These are phyloP conservation scores for Malassezia psittaci DNA, from an alignment of 1,284 basidiomycete genomes.

Conservation along the genomic window DNA sequence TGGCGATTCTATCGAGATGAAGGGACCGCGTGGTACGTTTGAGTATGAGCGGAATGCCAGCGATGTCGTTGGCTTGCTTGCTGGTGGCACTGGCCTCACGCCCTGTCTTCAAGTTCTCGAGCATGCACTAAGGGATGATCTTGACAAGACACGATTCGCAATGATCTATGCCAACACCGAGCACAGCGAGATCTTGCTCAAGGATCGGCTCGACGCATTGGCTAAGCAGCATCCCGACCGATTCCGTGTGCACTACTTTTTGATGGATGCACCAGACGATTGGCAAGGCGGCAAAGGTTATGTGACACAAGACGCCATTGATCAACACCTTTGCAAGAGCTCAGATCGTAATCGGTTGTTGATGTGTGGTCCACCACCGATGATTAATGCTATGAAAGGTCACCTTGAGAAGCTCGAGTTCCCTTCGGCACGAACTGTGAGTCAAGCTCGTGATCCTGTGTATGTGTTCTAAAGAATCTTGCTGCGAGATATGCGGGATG, in stretches of 20 bases:
- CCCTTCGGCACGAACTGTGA: constrained; percentile 71
- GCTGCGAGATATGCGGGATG: no score
- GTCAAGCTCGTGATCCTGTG: constrained; percentile 56
- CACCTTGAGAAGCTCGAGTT: constrained; percentile 78
- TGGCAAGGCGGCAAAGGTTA: constrained; percentile 88
- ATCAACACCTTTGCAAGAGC: constrained; percentile 50
- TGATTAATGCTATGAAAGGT: constrained; percentile 95
- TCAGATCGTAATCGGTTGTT: constrained; percentile 47
- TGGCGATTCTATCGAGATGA: constrained; percentile 66
- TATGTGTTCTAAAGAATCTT: constrained; percentile 12
- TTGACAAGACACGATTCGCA: constrained; percentile 74
- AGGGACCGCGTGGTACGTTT: constrained; percentile 87
- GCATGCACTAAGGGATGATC: constrained; percentile 72
- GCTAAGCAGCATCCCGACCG: constrained; percentile 55
- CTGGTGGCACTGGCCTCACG: constrained; percentile 84
- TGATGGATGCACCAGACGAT: constrained; percentile 73
- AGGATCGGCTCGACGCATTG: constrained; percentile 72
- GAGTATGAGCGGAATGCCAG: constrained; percentile 49
- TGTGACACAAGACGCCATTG: constrained; percentile 85
- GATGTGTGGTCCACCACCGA: constrained; percentile 69
- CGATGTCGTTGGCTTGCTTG: constrained; percentile 76
- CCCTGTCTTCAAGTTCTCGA: constrained; percentile 76
- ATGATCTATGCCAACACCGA: constrained; percentile 91
- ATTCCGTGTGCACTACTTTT: constrained; percentile 75
- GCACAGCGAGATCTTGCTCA: constrained; percentile 56